Percentiles rank a stretch among this genome's conserved stretches.
Conservation (phyloP, 768 basidiomycete genomes). For the Omphalotus guepiniiformis region DNA sequence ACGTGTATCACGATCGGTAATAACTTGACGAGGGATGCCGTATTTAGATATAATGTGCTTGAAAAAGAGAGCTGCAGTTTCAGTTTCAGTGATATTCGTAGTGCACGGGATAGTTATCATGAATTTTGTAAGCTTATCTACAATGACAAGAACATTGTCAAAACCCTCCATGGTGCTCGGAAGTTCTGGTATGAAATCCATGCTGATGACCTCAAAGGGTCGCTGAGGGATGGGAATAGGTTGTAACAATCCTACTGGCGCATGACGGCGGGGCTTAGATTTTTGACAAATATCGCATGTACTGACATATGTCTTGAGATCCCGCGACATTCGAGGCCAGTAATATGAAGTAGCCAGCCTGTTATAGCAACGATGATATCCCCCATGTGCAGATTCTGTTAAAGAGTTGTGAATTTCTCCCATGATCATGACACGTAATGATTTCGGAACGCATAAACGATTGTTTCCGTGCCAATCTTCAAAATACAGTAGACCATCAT, state of each 20-base stretch:
- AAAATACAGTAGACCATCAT: slow-evolving; percentile 2
- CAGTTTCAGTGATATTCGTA: slow-evolving; percentile 13
- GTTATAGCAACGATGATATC: slow-evolving; percentile 22
- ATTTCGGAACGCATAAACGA: slow-evolving; percentile 25
- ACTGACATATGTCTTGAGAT: not conserved
- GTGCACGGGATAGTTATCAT: slow-evolving; percentile 16
- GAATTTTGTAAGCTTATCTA: slow-evolving; percentile 23
- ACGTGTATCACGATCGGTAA: slow-evolving; percentile 15
- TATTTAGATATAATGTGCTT: slow-evolving; percentile 18
- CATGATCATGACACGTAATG: slow-evolving; percentile 14
- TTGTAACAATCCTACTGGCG: slow-evolving; percentile 14
- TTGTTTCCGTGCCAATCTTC: slow-evolving; percentile 6
- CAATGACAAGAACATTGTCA: slow-evolving; percentile 18
- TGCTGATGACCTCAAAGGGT: slow-evolving; percentile 17
- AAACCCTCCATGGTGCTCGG: slow-evolving; percentile 14
- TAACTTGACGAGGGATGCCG: slow-evolving; percentile 19
- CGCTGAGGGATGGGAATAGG: slow-evolving; percentile 18
- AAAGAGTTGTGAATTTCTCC: slow-evolving; percentile 20
- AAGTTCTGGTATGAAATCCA: slow-evolving; percentile 21
- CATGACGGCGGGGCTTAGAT: slow-evolving; percentile 15
- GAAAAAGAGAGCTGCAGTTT: slow-evolving; percentile 20
- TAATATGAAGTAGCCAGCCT: slow-evolving; percentile 20
- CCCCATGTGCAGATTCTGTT: slow-evolving; percentile 24
- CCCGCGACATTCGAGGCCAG: slow-evolving; percentile 27
- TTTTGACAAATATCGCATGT: slow-evolving; percentile 20